Percentiles rank a stretch among this genome's conserved stretches.
These are phyloP conservation scores for Thalassiosira tumida DNA, from an alignment of 352 stramenopile species.

Conservation along the genomic window DNA sequence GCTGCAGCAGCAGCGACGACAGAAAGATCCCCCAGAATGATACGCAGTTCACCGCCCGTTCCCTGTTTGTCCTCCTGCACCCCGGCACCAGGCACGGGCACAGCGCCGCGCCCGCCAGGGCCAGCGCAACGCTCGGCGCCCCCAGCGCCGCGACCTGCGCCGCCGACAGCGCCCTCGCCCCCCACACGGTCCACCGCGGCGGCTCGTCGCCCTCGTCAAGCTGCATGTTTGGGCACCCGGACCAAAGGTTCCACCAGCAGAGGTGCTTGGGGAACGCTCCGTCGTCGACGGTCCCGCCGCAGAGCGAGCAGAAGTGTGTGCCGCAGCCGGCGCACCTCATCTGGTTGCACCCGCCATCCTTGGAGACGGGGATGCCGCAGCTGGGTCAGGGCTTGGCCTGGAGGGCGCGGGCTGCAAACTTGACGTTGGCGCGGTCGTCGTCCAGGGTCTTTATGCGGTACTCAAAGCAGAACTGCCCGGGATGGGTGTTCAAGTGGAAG, in stretches of 20 bases:
- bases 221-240: slow-evolving; percentile 82
- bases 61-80: slow-evolving; percentile 55
- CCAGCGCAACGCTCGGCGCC: slow-evolving; percentile 62
- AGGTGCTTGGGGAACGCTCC: slow-evolving; percentile 93
- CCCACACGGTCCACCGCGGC: slow-evolving; percentile 34
- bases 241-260: slow-evolving; percentile 87
- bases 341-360: slow-evolving; percentile 94
- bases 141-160: slow-evolving; percentile 80
- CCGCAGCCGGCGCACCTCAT: slow-evolving; percentile 93
- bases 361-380: slow-evolving; percentile 93
- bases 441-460: slow-evolving; percentile 90
- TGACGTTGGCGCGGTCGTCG: slow-evolving; percentile 92
- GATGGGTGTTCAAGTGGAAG: slow-evolving; percentile 92
- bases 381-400: slow-evolving; percentile 93
- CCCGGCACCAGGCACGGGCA: slow-evolving; percentile 73
- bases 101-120: slow-evolving; percentile 60
- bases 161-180: slow-evolving; percentile 65
- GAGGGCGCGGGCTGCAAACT: slow-evolving; percentile 91
- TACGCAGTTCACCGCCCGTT: slow-evolving; percentile 76
- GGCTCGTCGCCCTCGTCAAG: slow-evolving; percentile 76
- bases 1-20: slow-evolving; percentile 74
- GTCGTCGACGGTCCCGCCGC: slow-evolving; percentile 91
- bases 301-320: slow-evolving; percentile 94
- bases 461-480: slow-evolving; percentile 89
- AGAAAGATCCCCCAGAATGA: slow-evolving; percentile 80